A percentile compares a stretch with the other conserved stretches of the same genome.
These are phyloP conservation scores for Pelargonium australe DNA, from an alignment of 441 rosid genomes.

Conservation along the genomic window DNA sequence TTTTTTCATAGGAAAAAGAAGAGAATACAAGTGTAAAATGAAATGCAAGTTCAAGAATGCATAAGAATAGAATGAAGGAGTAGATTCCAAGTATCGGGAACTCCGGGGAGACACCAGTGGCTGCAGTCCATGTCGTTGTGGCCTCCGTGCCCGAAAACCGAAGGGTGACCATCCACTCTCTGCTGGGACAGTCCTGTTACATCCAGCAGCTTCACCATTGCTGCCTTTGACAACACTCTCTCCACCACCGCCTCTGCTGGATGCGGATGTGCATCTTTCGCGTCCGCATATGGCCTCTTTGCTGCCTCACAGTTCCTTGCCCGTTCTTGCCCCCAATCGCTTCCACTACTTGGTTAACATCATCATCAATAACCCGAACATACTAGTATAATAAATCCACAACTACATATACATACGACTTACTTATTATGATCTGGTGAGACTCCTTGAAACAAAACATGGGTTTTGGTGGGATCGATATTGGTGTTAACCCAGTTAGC, in stretches of 20 bases:
- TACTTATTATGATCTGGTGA: slow-evolving; percentile 47
- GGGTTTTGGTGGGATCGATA: slow-evolving; percentile 31
- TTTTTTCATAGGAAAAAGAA: background rate
- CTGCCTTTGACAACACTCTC: slow-evolving; percentile 21
- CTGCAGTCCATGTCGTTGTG: slow-evolving; percentile 20
- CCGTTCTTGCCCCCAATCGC: slow-evolving; percentile 19
- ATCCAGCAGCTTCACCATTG: slow-evolving; percentile 21
- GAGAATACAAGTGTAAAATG: background rate
- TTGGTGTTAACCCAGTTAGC: slow-evolving; percentile 40
- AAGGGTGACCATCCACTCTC: slow-evolving; percentile 30
- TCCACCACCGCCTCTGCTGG: slow-evolving; percentile 19
- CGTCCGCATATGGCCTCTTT: slow-evolving; percentile 1
- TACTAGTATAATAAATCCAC: background rate
- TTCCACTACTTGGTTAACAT: slow-evolving; percentile 7
- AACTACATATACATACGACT: slow-evolving; percentile 8
- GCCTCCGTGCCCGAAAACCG: slow-evolving; percentile 20
- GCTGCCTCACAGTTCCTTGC: slow-evolving; percentile 11
- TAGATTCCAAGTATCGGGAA: slow-evolving; percentile 27
- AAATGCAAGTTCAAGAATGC: background rate
- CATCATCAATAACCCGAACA: no score
- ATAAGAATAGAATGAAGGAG: slow-evolving; percentile 16
- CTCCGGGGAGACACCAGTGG: slow-evolving; percentile 30
- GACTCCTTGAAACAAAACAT: slow-evolving; percentile 45
- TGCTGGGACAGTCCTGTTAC: slow-evolving; percentile 21
- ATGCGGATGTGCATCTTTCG: slow-evolving; percentile 14